phyloP scores from a whole-genome alignment of 805 yeast genomes.

The Zygosaccharomyces siamensis region DNA sequence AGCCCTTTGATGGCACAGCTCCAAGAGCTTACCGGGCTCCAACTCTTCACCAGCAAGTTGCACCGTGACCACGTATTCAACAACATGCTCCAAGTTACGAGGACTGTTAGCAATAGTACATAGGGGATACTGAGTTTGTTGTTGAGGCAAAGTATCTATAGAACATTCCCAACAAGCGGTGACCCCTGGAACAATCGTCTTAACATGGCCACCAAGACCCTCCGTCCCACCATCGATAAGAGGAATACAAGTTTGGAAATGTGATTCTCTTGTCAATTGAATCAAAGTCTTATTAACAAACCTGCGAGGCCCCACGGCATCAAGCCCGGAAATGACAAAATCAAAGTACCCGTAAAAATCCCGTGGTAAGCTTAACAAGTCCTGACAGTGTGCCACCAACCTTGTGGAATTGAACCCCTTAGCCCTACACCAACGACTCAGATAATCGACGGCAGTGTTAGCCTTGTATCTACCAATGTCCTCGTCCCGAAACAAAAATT shows the following conservation, averaged over 20 bases:
- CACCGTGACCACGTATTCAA: slow-evolving; percentile 79
- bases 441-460: slow-evolving; percentile 61
- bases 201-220: slow-evolving; percentile 86
- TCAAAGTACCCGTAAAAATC: slow-evolving; percentile 65
- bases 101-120: slow-evolving; percentile 95
- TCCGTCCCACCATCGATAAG: slow-evolving; percentile 94
- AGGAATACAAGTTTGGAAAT: slow-evolving; percentile 50
- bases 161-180: slow-evolving; percentile 94
- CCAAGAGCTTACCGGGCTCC: slow-evolving; percentile 58
- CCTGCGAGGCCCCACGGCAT: slow-evolving; percentile 82
- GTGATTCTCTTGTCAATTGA: slow-evolving; percentile 52
- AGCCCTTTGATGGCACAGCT: slow-evolving; percentile 56
- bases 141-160: slow-evolving; percentile 59
- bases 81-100: slow-evolving; percentile 89
- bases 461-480: slow-evolving; percentile 88
- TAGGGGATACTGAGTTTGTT: slow-evolving; percentile 61
- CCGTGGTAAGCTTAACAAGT: slow-evolving; percentile 57
- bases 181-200: slow-evolving; percentile 78
- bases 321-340: slow-evolving; percentile 80
- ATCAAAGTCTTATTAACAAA: slow-evolving; percentile 78
- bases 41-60: slow-evolving; percentile 72
- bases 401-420: slow-evolving; percentile 31
- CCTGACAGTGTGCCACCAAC: slow-evolving; percentile 57
- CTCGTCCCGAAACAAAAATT: slow-evolving; percentile 71
- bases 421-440: slow-evolving; percentile 39